Evolutionary conservation across 208 protist genomes (phyloP).

Genomic region (Leishmania gerbilli): DNA sequence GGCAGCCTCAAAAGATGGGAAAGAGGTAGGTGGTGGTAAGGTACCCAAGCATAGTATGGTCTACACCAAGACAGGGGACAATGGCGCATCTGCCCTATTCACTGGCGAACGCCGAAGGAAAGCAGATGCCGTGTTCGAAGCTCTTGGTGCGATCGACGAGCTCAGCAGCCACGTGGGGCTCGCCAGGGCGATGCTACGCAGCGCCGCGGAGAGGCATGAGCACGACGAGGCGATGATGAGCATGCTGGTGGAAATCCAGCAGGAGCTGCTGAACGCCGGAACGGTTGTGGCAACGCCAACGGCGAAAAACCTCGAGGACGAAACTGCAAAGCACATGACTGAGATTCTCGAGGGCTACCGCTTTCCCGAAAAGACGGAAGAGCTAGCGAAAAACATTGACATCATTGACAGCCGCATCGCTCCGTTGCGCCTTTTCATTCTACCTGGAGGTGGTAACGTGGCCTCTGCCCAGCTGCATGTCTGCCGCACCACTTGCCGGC

Average conservation of each 20-base stretch:
- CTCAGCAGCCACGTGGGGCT: constrained; percentile 59
- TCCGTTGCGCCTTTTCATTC: constrained; percentile 65
- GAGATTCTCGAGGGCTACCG: constrained; percentile 26
- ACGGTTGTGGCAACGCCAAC: constrained; percentile 66
- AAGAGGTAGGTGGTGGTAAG: not conserved
- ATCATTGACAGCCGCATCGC: constrained; percentile 53
- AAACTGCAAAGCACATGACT: constrained; percentile 15
- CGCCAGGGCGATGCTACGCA: constrained; percentile 32
- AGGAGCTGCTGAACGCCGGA: constrained; percentile 67
- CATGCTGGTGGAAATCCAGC: constrained; percentile 55
- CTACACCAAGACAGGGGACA: constrained; percentile 70
- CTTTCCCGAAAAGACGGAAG: constrained; percentile 24
- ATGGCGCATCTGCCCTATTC: constrained; percentile 60
- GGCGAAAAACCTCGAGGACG: constrained; percentile 18
- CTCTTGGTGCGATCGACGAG: constrained; percentile 65
- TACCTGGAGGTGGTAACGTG: constrained; percentile 53
- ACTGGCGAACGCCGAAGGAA: constrained; percentile 60
- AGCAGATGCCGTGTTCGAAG: constrained; percentile 63
- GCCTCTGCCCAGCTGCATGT: constrained; percentile 64
- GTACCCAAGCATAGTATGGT: constrained; percentile 33
- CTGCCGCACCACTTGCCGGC: constrained; percentile 60
- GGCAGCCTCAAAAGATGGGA: not conserved
- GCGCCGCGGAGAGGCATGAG: constrained; percentile 14
- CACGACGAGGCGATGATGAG: constrained; percentile 27
- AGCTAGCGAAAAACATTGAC: constrained; percentile 72